These are phyloP conservation scores for Phytopythium sindhum DNA, from an alignment of 352 stramenopile species.

Conservation along the genomic window DNA sequence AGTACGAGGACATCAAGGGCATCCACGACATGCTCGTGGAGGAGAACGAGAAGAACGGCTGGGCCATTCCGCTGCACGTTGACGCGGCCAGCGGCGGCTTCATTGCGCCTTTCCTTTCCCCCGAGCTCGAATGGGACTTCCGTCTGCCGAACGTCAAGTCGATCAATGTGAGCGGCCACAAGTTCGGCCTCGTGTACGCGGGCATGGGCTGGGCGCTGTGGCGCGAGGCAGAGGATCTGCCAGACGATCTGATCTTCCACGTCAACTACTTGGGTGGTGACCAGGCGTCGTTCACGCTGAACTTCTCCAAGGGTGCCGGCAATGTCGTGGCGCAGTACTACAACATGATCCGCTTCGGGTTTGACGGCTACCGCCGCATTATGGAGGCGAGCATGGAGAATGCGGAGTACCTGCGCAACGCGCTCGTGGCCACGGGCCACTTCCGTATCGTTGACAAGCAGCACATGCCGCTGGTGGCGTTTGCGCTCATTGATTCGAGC, in stretches of 20 bases:
- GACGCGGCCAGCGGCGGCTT: constrained; percentile 91
- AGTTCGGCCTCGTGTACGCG: constrained; percentile 92
- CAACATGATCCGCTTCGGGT: constrained; percentile 91
- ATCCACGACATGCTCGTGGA: constrained; percentile 88
- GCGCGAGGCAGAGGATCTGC: constrained; percentile 76
- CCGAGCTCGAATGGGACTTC: constrained; percentile 90
- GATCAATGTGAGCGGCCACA: constrained; percentile 94
- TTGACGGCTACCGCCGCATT: constrained; percentile 85
- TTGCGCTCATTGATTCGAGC: constrained; percentile 76
- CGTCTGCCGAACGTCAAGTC: constrained; percentile 89
- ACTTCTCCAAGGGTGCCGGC: constrained; percentile 90
- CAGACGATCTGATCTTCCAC: constrained; percentile 87
- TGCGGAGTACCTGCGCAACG: constrained; percentile 67
- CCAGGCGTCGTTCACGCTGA: constrained; percentile 91
- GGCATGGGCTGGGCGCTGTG: constrained; percentile 92
- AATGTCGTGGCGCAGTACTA: constrained; percentile 92
- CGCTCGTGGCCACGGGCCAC: constrained; percentile 75
- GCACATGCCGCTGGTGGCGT: constrained; percentile 90
- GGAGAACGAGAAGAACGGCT: constrained; percentile 83
- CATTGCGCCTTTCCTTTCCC: constrained; percentile 89
- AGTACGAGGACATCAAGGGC: constrained; percentile 90
- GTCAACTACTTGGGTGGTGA: constrained; percentile 92
- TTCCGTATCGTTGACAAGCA: constrained; percentile 89
- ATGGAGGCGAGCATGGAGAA: constrained; percentile 90
- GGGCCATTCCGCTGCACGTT: constrained; percentile 87